A percentile compares a stretch with the other conserved stretches of the same genome.
Evolutionary conservation across 108 stramenopile species (phyloP).

Genomic region (Fragilariopsis cylindrus): DNA sequence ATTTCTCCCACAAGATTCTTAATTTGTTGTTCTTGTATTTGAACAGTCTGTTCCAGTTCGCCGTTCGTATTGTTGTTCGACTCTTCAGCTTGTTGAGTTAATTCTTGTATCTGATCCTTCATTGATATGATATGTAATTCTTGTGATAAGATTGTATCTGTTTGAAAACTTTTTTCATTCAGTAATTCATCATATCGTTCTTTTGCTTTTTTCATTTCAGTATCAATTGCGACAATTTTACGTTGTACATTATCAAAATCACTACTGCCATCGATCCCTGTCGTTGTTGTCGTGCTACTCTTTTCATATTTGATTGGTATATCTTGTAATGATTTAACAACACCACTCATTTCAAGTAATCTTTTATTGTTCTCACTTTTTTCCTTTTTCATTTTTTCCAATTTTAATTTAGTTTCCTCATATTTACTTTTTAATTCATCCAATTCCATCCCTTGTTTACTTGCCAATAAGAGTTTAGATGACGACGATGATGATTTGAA

Average conservation of each 20-base stretch:
- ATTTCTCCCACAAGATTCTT: conserved; percentile 11
- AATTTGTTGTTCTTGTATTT: conserved; percentile 11
- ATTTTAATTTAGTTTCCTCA: conserved; percentile 20
- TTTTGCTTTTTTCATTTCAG: conserved; percentile 22
- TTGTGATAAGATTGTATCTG: conserved; percentile 23
- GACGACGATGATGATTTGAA: neutral
- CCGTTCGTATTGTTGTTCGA: neutral
- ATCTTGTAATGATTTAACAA: conserved; percentile 21
- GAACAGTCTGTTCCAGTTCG: conserved; percentile 11
- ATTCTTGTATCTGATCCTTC: conserved; percentile 25
- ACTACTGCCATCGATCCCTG: neutral
- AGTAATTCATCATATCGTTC: conserved; percentile 22
- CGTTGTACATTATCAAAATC: conserved; percentile 21
- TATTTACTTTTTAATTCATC: conserved; percentile 21
- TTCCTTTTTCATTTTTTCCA: conserved; percentile 30
- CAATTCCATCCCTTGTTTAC: neutral
- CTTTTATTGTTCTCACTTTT: conserved; percentile 19
- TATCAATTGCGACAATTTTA: conserved; percentile 31
- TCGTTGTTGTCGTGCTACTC: neutral
- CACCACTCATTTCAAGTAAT: conserved; percentile 31
- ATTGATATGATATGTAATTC: conserved; percentile 26
- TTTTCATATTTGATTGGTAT: conserved; percentile 24
- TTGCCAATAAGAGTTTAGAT: neutral
- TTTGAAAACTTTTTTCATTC: conserved; percentile 21
- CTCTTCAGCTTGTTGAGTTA: neutral